Percentiles rank a stretch among this genome's conserved stretches.
These are phyloP conservation scores for Microcyclospora tardicrescens DNA, from an alignment of 2,329 filamentous ascomycete genomes.

Conservation along the genomic window DNA sequence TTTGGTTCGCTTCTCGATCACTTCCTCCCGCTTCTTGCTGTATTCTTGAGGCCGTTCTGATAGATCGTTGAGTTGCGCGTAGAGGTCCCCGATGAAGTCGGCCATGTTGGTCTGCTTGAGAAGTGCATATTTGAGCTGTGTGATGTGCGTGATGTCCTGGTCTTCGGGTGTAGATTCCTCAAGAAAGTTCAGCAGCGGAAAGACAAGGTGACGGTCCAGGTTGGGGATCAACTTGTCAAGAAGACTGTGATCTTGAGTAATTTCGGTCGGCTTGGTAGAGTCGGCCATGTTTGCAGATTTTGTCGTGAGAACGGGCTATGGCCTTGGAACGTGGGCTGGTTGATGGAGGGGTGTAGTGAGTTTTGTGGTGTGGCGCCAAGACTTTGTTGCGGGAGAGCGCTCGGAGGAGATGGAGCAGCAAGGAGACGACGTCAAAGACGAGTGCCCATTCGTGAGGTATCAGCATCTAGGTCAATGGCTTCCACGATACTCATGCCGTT, in stretches of 20 bases:
- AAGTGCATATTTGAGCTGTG: constrained; percentile 80
- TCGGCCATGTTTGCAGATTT: constrained; percentile 26
- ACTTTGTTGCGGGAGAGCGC: no score
- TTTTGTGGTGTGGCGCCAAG: no score
- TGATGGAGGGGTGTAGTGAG: no score
- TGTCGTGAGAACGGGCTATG: background rate
- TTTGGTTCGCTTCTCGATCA: constrained; percentile 68
- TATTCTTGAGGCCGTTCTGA: constrained; percentile 72
- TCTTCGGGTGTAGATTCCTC: constrained; percentile 65
- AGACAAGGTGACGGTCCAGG: constrained; percentile 92
- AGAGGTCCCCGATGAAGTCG: constrained; percentile 86
- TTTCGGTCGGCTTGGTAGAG: constrained; percentile 18
- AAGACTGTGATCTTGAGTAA: constrained; percentile 60
- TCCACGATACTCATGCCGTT: constrained; percentile 25
- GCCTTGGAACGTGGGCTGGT: no score
- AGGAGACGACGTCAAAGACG: no score
- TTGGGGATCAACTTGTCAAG: constrained; percentile 80
- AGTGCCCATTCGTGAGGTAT: no score
- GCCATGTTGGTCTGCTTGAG: constrained; percentile 98
- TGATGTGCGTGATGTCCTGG: constrained; percentile 63
- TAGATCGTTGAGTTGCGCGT: constrained; percentile 76
- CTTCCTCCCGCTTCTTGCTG: constrained; percentile 76
- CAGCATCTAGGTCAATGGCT: constrained; percentile 17
- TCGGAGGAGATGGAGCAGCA: no score
- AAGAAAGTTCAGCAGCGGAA: constrained; percentile 88